Conservation (phyloP, 805 yeast species). For the Schizosaccharomyces japonicus region DNA sequence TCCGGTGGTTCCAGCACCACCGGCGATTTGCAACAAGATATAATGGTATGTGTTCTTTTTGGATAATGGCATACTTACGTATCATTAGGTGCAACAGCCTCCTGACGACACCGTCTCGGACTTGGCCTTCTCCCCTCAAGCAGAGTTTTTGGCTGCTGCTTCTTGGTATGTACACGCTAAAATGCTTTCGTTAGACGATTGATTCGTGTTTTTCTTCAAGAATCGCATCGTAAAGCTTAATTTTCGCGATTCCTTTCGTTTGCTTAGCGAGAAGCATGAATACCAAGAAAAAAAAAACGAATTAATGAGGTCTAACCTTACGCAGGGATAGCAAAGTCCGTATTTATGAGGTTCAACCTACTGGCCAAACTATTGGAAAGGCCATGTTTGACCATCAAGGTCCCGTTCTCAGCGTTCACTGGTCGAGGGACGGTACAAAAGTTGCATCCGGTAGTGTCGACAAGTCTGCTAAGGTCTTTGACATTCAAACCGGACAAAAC, state of each 20-base stretch:
- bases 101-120: constrained; percentile 85
- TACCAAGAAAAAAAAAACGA: neutral
- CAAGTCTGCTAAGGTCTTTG: constrained; percentile 63
- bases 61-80: neutral
- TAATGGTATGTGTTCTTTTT: neutral
- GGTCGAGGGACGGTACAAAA: constrained; percentile 70
- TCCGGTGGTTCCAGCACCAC: neutral
- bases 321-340: constrained; percentile 67
- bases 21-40: neutral
- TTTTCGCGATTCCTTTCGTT: neutral
- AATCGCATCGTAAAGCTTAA: too few species aligned
- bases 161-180: constrained; percentile 28
- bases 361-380: constrained; percentile 64
- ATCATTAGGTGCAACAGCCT: constrained; percentile 30
- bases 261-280: neutral
- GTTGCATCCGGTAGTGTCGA: constrained; percentile 80
- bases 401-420: constrained; percentile 60
- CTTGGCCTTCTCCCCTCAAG: constrained; percentile 64
- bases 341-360: constrained; percentile 58
- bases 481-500: constrained; percentile 55
- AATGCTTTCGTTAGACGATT: neutral
- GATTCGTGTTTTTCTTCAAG: neutral
- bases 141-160: constrained; percentile 55
- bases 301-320: neutral
- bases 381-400: constrained; percentile 77